Conservation (phyloP, 2,329 filamentous ascomycete genomes). For the Alternaria gansuensis region DNA sequence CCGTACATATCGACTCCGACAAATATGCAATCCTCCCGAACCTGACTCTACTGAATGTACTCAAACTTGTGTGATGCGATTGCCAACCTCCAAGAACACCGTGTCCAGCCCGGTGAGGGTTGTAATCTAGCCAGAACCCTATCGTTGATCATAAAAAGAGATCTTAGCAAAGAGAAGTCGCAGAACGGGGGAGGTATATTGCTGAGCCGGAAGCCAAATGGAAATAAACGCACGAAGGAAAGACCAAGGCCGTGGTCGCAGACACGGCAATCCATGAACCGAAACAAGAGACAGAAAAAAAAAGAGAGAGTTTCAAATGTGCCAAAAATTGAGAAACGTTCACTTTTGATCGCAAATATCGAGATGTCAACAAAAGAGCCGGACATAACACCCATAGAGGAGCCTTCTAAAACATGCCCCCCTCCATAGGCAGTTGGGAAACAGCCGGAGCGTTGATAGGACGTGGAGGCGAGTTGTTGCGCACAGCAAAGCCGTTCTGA, state of each 20-base stretch:
- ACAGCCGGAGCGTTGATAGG: constrained; percentile 34
- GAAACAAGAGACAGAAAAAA: constrained; percentile 25
- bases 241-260: constrained; percentile 32
- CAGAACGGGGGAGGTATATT: constrained; percentile 47
- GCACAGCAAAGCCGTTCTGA: constrained; percentile 32
- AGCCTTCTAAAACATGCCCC: constrained; percentile 47
- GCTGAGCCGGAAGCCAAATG: constrained; percentile 22
- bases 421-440: constrained; percentile 44
- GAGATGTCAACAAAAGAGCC: constrained; percentile 10
- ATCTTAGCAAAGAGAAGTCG: constrained; percentile 22
- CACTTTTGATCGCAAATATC: constrained; percentile 18
- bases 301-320: constrained; percentile 10
- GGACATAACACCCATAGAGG: background rate
- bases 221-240: constrained; percentile 11
- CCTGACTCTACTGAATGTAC: constrained; percentile 13
- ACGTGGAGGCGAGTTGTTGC: constrained; percentile 46
- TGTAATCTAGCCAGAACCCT: constrained; percentile 33
- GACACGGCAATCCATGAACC: constrained; percentile 22
- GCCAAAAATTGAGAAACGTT: constrained; percentile 4
- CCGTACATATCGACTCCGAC: constrained; percentile 21
- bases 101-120: constrained; percentile 45
- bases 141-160: constrained; percentile 29
- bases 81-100: constrained; percentile 32
- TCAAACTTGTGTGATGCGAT: constrained; percentile 20
- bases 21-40: constrained; percentile 20